Percentiles rank a stretch among this genome's conserved stretches.
Evolutionary conservation across 352 stramenopile species (phyloP).

Genomic region (Globisporangium viniferum): DNA sequence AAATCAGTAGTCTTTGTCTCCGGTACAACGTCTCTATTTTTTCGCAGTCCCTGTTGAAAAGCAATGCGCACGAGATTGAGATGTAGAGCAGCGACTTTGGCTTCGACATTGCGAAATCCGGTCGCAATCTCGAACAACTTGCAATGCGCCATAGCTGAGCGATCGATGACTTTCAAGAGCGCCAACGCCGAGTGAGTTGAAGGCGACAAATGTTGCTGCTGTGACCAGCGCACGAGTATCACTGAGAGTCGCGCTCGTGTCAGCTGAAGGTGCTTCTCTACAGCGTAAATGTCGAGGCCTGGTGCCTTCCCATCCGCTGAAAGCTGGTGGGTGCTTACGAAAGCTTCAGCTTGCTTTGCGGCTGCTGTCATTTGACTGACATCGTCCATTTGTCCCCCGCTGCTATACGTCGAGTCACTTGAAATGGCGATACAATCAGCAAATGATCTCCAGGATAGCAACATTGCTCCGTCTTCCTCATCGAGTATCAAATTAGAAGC

Average conservation of each 20-base stretch:
- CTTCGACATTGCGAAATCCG: not conserved
- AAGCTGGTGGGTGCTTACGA: not conserved
- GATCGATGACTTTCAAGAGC: not conserved
- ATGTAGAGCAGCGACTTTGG: not conserved
- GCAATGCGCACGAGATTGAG: conserved; percentile 4
- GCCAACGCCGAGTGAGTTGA: not conserved
- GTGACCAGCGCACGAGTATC: conserved; percentile 5
- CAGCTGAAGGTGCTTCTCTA: not conserved
- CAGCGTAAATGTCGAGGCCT: not conserved
- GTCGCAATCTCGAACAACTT: not conserved
- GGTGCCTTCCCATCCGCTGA: not conserved
- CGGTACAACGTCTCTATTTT: not conserved
- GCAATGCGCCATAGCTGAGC: not conserved
- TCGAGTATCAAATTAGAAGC: not conserved
- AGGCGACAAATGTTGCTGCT: not conserved
- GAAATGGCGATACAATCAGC: conserved; percentile 9
- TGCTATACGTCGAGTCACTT: not conserved
- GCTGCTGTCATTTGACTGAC: conserved; percentile 1
- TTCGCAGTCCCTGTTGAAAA: not conserved
- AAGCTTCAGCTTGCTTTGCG: not conserved
- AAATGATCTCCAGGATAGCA: conserved; percentile 7
- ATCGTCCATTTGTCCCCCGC: conserved; percentile 3
- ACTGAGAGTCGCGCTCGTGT: not conserved
- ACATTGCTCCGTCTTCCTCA: not conserved
- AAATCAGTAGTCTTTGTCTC: not conserved